Evolutionary conservation across 140 eudicot genomes (phyloP), one percentile per base, ranked within the genome.

Genomic region (Bidens hawaiensis): DNA sequence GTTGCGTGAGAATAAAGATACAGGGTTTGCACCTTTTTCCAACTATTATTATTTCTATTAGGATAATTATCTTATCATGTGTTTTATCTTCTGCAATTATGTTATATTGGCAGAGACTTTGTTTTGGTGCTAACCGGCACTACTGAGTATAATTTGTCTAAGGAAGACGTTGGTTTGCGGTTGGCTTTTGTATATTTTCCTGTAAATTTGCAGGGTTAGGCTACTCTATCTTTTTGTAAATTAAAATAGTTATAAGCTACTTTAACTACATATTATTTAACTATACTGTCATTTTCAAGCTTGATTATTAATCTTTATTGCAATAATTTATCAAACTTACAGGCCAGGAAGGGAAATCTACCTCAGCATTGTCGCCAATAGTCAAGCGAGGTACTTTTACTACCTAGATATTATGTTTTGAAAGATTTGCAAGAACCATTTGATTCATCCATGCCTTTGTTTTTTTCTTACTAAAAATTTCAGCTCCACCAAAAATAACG

Each of bases 401-500:
- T 14, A 33, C 51, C 61, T 43, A 34, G 22, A 48, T 63, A 21
- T 36, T 28, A 15, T 68, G 49, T 70, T 62, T 41, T n/a, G 45
- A 47, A 46, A 30, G 8, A 38, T 26, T 18, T 27, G 5, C 15
- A 17, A 30, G 23, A 40, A 43, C 40, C 36, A 54, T 53, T 25
- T 23, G 40, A 12, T 25, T 67, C 57, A 41, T 64, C 21, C 45
- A 27, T 19, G 19, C 19, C 42, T 55, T 25, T 52, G 57, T 9
- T 36, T 74, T 65, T 42, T 17, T 23, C 12, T 42, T 65, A 51
- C 31, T 72, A 42, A 64, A 69, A 71, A 74, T 75, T 65, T 26
- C 91, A 93, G 99, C 99, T 68, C 99, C 99, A 15, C 99, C 99
- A 19, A 88, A 78, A 56, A 96, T 79, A 53, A 88, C 83, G 36